Percentiles rank a stretch among this genome's conserved stretches.
These are phyloP conservation scores for Alopecurus myosuroides DNA, from an alignment of 176 grass and related monocot species.

Conservation along the genomic window DNA sequence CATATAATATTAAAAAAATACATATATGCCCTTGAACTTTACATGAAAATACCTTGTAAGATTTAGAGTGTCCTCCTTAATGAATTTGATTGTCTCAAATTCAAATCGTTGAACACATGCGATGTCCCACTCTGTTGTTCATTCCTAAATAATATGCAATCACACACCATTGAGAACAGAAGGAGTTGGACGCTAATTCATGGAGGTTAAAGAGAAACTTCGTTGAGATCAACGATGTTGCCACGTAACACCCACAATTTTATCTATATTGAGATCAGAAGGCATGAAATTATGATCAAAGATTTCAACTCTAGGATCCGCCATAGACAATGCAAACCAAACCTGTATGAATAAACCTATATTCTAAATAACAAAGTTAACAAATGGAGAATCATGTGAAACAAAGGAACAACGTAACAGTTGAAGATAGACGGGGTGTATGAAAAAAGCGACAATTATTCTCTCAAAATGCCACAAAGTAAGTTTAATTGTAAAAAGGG, in stretches of 20 bases:
- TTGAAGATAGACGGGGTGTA: background rate
- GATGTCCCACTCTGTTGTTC: background rate
- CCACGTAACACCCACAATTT: background rate
- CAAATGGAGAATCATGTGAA: background rate
- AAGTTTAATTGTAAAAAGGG: background rate
- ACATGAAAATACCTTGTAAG: background rate
- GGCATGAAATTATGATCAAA: background rate
- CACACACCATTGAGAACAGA: background rate
- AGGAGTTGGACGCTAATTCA: background rate
- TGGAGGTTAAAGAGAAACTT: background rate
- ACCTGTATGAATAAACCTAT: background rate
- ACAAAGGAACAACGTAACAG: background rate
- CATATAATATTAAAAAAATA: background rate
- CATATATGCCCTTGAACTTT: background rate
- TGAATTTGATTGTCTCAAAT: background rate
- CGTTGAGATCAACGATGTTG: background rate
- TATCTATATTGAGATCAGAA: background rate
- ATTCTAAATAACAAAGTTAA: background rate
- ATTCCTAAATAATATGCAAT: background rate
- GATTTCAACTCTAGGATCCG: background rate
- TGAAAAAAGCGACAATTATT: background rate
- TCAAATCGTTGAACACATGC: background rate
- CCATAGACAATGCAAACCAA: background rate
- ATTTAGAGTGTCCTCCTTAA: background rate
- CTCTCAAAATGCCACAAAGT: too few relatives aligned